Percentiles rank a stretch among this genome's conserved stretches.
Evolutionary conservation across 257 asterid species (phyloP).

Genomic region (Eucommia ulmoides): DNA sequence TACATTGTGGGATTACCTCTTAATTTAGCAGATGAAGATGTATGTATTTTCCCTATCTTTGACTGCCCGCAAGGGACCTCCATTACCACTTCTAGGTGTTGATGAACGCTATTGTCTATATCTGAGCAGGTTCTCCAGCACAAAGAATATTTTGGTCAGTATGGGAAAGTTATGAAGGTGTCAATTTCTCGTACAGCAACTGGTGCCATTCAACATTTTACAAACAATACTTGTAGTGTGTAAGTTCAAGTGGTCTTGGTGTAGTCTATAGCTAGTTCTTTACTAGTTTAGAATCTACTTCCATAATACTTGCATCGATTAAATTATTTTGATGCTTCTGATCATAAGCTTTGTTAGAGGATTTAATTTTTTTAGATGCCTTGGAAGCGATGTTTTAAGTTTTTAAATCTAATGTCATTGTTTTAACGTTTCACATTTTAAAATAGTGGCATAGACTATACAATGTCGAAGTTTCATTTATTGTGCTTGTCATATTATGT

Average conservation of each 20-base stretch:
- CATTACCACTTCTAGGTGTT: background rate
- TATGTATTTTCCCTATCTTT: slow-evolving; percentile 12
- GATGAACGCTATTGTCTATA: background rate
- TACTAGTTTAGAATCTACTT: too few relatives aligned
- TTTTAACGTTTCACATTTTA: background rate
- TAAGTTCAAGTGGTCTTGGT: slow-evolving; percentile 26
- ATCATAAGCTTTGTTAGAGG: too few relatives aligned
- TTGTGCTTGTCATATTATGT: too few relatives aligned
- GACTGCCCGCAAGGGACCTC: too few relatives aligned
- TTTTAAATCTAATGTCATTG: background rate
- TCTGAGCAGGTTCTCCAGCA: slow-evolving; percentile 75
- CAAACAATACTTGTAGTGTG: slow-evolving; percentile 95
- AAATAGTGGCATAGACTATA: too few relatives aligned
- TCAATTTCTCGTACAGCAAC: slow-evolving; percentile 86
- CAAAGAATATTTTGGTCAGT: slow-evolving; percentile 71
- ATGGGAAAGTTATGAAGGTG: slow-evolving; percentile 91
- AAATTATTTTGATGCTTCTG: too few relatives aligned
- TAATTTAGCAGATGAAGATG: slow-evolving; percentile 85
- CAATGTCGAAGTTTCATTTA: too few relatives aligned
- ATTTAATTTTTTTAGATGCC: too few relatives aligned
- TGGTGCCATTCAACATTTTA: slow-evolving; percentile 85
- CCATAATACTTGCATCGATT: too few relatives aligned
- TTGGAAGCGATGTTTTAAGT: too few relatives aligned
- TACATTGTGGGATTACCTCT: slow-evolving; percentile 94
- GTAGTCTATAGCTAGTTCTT: too few relatives aligned